These are phyloP conservation scores for Melanopsichium pennsylvanicum DNA, from an alignment of 1,284 basidiomycete genomes.

Conservation along the genomic window DNA sequence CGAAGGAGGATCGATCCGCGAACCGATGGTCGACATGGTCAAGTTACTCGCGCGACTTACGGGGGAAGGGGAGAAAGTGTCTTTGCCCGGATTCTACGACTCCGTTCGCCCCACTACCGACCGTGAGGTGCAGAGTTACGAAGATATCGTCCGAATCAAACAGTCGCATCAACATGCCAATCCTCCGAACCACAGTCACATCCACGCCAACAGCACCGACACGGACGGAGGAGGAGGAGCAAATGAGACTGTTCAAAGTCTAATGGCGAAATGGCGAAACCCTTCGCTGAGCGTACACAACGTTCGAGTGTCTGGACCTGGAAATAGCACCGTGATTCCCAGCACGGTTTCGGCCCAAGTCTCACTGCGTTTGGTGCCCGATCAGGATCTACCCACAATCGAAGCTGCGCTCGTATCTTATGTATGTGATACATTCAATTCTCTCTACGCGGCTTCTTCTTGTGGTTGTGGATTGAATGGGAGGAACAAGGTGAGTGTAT, in stretches of 20 bases:
- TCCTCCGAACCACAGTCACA: too few species aligned
- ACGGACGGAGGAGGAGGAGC: too few species aligned
- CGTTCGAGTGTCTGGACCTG: slow-evolving; percentile 46
- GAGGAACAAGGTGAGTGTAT: slow-evolving; percentile 67
- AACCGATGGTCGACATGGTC: slow-evolving; percentile 92
- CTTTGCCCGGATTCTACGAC: slow-evolving; percentile 84
- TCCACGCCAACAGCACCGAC: too few species aligned
- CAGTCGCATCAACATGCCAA: slow-evolving; percentile 5
- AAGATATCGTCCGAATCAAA: slow-evolving; percentile 46
- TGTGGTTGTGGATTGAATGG: not conserved
- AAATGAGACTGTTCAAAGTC: slow-evolving; percentile 29
- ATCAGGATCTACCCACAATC: slow-evolving; percentile 82
- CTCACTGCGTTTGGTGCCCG: slow-evolving; percentile 84
- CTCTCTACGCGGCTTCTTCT: slow-evolving; percentile 66
- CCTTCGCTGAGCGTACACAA: slow-evolving; percentile 59
- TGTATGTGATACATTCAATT: slow-evolving; percentile 73
- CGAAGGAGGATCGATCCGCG: slow-evolving; percentile 84
- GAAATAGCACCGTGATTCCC: slow-evolving; percentile 59
- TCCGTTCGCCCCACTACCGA: slow-evolving; percentile 57
- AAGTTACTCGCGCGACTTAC: slow-evolving; percentile 79
- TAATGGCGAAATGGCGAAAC: slow-evolving; percentile 59
- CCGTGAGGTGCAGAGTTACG: slow-evolving; percentile 64
- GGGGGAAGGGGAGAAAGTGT: slow-evolving; percentile 70
- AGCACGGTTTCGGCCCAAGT: slow-evolving; percentile 53
- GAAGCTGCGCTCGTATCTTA: slow-evolving; percentile 73